Percentiles rank a stretch among this genome's conserved stretches.
Conservation (phyloP, 495 filamentous ascomycete genomes). For the Hypoxylon perforatum region DNA sequence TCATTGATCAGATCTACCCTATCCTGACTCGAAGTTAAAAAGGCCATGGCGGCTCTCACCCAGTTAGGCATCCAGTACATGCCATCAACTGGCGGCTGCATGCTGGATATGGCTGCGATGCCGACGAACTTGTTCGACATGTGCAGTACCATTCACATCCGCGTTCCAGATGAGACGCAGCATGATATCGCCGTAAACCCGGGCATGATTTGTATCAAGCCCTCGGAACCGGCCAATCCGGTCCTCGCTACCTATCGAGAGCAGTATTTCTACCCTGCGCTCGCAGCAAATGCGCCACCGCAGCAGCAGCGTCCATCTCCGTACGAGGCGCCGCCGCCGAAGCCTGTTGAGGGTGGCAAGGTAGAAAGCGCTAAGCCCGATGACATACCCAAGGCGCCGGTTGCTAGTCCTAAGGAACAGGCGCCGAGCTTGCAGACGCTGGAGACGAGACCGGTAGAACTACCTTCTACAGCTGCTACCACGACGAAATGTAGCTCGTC, state of each 20-base stretch:
- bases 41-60: conserved; percentile 21
- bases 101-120: conserved; percentile 36
- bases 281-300: conserved; percentile 12
- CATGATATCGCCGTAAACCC: conserved; percentile 22
- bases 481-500: background rate
- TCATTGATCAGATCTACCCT: background rate
- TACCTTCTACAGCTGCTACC: conserved; percentile 4
- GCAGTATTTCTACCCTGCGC: conserved; percentile 24
- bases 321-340: conserved; percentile 14
- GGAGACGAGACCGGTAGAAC: conserved; percentile 8
- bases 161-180: conserved; percentile 22
- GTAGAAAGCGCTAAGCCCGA: background rate
- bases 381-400: background rate
- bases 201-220: conserved; percentile 40
- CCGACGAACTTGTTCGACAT: conserved; percentile 17
- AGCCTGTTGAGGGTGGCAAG: conserved; percentile 31
- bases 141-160: conserved; percentile 38
- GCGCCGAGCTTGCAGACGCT: conserved; percentile 8
- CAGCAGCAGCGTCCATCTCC: conserved; percentile 36
- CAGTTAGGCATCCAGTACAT: conserved; percentile 30
- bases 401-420: background rate
- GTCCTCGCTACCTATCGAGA: conserved; percentile 17
- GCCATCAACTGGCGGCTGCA: conserved; percentile 27
- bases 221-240: conserved; percentile 9
- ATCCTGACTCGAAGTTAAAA: background rate